These are phyloP conservation scores for Pseudoperonospora humuli DNA, from an alignment of 352 stramenopile species.

Conservation along the genomic window DNA sequence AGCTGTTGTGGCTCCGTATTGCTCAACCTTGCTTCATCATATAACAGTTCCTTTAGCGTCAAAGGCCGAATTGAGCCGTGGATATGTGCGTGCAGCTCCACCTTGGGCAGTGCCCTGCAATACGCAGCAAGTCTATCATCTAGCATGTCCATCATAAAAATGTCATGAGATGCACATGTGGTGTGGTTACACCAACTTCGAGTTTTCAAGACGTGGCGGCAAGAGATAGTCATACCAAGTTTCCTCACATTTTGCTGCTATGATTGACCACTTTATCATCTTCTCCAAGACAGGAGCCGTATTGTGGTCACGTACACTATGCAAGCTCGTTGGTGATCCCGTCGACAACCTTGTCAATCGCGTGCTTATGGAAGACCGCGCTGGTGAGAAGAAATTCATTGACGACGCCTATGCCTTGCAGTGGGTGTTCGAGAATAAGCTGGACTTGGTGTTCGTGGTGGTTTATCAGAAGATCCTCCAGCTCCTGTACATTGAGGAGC, in stretches of 20 bases:
- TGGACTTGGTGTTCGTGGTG: slow-evolving; percentile 88
- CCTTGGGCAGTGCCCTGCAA: slow-evolving; percentile 60
- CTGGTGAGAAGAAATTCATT: slow-evolving; percentile 81
- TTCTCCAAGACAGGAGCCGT: slow-evolving; percentile 88
- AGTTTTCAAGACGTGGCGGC: no score
- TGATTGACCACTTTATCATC: slow-evolving; percentile 91
- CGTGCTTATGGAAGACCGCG: slow-evolving; percentile 86
- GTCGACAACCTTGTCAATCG: slow-evolving; percentile 85
- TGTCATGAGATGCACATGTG: slow-evolving; percentile 1
- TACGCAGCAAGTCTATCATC: slow-evolving; percentile 28
- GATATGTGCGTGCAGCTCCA: slow-evolving; percentile 86
- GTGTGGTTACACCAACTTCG: no score
- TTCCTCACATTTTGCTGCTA: slow-evolving; percentile 14
- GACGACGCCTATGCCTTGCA: slow-evolving; percentile 84
- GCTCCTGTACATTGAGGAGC: slow-evolving; percentile 87
- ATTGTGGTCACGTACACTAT: slow-evolving; percentile 85
- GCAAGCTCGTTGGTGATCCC: slow-evolving; percentile 78
- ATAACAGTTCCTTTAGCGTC: slow-evolving; percentile 62
- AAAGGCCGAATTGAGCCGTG: slow-evolving; percentile 68
- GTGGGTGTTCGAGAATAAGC: slow-evolving; percentile 89
- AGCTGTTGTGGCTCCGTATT: slow-evolving; percentile 25
- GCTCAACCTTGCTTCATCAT: slow-evolving; percentile 29
- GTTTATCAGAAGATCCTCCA: slow-evolving; percentile 90
- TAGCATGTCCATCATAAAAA: slow-evolving; percentile 13
- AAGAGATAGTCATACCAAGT: no score